Evolutionary conservation across 495 filamentous ascomycete genomes (phyloP).

Genomic region (Trichoderma erinaceum): DNA sequence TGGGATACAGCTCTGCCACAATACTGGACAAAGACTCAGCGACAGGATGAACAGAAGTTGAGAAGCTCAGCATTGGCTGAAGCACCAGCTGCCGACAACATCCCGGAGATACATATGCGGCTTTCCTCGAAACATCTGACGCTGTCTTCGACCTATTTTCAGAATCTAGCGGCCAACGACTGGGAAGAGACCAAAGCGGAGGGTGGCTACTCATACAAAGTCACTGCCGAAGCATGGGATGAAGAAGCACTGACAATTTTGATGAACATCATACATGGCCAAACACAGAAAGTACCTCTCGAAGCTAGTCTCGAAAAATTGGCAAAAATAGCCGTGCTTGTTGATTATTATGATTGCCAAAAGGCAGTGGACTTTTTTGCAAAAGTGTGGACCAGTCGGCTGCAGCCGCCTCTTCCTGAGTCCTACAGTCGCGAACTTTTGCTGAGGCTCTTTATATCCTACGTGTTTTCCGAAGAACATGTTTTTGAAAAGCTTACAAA

Average conservation of each 20-base stretch:
- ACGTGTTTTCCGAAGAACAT: conserved; percentile 7
- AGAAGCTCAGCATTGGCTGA: too few species aligned
- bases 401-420: conserved; percentile 20
- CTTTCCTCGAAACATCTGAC: conserved; percentile 1
- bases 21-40: not conserved
- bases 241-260: not conserved
- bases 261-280: not conserved
- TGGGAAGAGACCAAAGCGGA: not conserved
- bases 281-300: not conserved
- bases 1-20: not conserved
- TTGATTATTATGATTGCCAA: conserved; percentile 43
- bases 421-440: conserved; percentile 23
- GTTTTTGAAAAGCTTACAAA: conserved; percentile 13
- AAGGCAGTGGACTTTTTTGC: conserved; percentile 30
- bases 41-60: not conserved
- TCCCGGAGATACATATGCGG: not conserved
- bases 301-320: conserved; percentile 34
- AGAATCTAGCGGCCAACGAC: not conserved
- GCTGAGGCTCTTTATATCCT: conserved; percentile 21
- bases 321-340: conserved; percentile 40
- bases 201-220: not conserved
- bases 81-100: not conserved
- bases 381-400: conserved; percentile 32
- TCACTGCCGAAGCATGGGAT: not conserved
- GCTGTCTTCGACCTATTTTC: not conserved